phyloP scores from a whole-genome alignment of 768 basidiomycete genomes.

The Agrocybe pediades region DNA sequence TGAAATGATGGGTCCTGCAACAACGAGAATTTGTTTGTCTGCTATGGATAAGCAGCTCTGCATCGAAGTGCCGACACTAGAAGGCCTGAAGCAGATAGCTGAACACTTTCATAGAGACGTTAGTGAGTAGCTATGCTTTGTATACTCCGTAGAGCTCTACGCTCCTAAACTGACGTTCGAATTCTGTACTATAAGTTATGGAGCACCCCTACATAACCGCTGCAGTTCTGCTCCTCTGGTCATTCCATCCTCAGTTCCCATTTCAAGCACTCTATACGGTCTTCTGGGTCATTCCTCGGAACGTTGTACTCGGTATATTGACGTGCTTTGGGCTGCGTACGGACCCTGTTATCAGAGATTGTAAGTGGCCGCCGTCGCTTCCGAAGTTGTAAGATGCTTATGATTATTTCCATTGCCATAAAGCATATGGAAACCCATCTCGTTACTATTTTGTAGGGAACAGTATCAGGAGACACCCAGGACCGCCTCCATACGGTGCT shows the following conservation, averaged over 20 bases:
- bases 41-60: conserved; percentile 14
- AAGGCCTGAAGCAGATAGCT: conserved; percentile 13
- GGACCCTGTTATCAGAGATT: conserved; percentile 14
- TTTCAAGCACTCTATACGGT: conserved; percentile 18
- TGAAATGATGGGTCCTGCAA: conserved; percentile 14
- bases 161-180: not conserved
- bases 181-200: conserved; percentile 14
- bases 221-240: conserved; percentile 18
- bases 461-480: conserved; percentile 7
- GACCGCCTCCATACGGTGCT: conserved; percentile 15
- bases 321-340: conserved; percentile 18
- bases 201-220: conserved; percentile 18
- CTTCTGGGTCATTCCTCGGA: conserved; percentile 16
- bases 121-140: conserved; percentile 9
- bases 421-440: conserved; percentile 16
- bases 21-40: conserved; percentile 14
- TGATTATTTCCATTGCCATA: conserved; percentile 6
- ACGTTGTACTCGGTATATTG: conserved; percentile 14
- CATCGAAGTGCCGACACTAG: conserved; percentile 11
- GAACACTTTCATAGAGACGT: conserved; percentile 17
- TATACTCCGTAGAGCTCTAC: not conserved
- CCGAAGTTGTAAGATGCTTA: not conserved
- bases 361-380: not conserved
- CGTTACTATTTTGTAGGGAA: conserved; percentile 6
- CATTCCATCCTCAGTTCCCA: conserved; percentile 21